A percentile compares a stretch with the other conserved stretches of the same genome.
These are phyloP conservation scores for Aegilops sharonensis DNA, from an alignment of 176 grass and related monocot genomes.

Conservation along the genomic window DNA sequence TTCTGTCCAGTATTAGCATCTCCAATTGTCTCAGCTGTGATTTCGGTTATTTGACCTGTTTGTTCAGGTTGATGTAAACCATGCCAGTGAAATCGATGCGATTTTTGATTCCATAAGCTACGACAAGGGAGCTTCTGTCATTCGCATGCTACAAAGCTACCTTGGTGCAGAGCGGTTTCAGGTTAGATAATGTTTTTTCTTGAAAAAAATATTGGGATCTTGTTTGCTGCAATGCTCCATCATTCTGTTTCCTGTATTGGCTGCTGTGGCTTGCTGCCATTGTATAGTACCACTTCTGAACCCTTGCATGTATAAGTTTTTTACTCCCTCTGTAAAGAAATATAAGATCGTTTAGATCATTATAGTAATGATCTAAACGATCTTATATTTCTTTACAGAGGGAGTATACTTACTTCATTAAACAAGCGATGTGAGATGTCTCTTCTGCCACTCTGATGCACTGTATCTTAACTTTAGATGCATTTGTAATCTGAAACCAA, in stretches of 20 bases:
- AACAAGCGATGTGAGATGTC: not conserved
- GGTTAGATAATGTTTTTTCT: constrained; percentile 42
- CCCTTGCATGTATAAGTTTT: constrained; percentile 8
- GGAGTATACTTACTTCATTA: not conserved
- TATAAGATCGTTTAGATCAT: no score
- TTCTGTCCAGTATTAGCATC: constrained; percentile 3
- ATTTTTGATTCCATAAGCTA: constrained; percentile 98
- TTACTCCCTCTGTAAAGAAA: not conserved
- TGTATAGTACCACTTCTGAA: not conserved
- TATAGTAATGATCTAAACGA: no score
- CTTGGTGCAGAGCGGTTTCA: constrained; percentile 73
- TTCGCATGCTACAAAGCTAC: constrained; percentile 92
- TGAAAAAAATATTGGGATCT: not conserved
- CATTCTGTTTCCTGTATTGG: not conserved
- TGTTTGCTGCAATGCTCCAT: constrained; percentile 17
- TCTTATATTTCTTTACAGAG: no score
- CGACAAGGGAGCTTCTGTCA: constrained; percentile 79
- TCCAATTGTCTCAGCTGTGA: constrained; percentile 13
- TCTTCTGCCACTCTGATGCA: constrained; percentile 1
- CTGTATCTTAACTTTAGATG: constrained; percentile 12
- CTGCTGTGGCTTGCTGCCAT: constrained; percentile 20
- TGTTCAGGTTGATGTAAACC: constrained; percentile 76
- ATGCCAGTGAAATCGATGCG: constrained; percentile 83
- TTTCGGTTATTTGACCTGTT: constrained; percentile 11
- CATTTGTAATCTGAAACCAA: not conserved